Percentiles rank a stretch among this genome's conserved stretches.
Conservation (phyloP, 129 eudicot genomes). For the Chrysanthemum seticuspe region DNA sequence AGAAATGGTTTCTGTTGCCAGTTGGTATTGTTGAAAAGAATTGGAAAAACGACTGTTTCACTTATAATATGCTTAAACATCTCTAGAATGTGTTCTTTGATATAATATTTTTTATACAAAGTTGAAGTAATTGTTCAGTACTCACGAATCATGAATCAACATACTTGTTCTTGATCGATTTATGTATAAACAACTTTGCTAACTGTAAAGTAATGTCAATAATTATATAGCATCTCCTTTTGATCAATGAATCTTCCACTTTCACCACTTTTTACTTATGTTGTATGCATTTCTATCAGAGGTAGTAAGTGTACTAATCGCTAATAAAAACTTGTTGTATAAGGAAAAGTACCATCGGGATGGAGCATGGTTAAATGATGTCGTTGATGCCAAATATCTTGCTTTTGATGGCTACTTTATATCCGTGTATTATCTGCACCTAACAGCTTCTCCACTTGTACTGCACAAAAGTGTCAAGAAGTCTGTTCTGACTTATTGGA, state of each 20-base stretch:
- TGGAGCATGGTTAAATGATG: too few relatives aligned
- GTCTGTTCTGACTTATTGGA: constrained; percentile 81
- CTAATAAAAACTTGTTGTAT: background rate
- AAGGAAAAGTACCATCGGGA: too few relatives aligned
- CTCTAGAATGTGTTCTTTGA: too few relatives aligned
- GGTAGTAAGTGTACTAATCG: constrained; percentile 10
- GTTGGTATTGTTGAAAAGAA: too few relatives aligned
- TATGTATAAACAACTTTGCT: background rate
- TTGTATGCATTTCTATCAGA: background rate
- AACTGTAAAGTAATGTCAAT: background rate
- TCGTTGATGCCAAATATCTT: too few relatives aligned
- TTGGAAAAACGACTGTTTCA: background rate
- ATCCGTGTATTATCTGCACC: too few relatives aligned
- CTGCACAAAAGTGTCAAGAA: too few relatives aligned
- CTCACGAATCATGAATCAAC: background rate
- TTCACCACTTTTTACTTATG: too few relatives aligned
- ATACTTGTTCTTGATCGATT: background rate
- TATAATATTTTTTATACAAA: background rate
- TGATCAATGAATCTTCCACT: background rate
- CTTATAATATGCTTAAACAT: background rate
- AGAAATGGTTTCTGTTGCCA: too few relatives aligned
- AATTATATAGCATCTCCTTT: background rate
- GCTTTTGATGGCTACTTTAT: too few relatives aligned
- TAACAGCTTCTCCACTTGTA: too few relatives aligned
- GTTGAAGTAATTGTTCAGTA: background rate